Conservation (phyloP, 2,329 filamentous ascomycete species). For the Coniochaeta sp. region DNA sequence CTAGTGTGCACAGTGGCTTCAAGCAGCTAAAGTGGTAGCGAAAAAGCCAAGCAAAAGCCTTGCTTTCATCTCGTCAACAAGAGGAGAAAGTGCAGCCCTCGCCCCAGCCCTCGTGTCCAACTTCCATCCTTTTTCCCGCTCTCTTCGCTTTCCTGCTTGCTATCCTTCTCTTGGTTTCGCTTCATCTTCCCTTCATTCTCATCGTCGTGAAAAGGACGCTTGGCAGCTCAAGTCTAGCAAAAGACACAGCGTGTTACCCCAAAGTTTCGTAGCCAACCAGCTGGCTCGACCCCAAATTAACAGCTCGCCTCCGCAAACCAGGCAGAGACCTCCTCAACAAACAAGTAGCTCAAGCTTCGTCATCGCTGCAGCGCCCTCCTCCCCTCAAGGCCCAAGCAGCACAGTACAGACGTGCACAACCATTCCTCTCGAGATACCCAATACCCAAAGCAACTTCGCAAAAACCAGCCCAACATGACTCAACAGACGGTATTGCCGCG, state of each 20-base stretch:
- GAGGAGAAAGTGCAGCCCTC: background rate
- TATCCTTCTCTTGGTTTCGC: background rate
- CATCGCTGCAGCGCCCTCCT: background rate
- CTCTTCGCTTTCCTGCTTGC: background rate
- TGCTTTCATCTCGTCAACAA: background rate
- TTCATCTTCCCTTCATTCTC: background rate
- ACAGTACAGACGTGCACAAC: background rate
- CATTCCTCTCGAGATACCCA: background rate
- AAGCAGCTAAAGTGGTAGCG: background rate
- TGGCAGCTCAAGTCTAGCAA: background rate
- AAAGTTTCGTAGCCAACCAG: background rate
- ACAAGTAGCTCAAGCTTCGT: background rate
- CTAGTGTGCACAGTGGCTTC: background rate
- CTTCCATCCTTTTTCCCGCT: background rate
- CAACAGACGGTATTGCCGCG: constrained; percentile 27
- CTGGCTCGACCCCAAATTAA: background rate
- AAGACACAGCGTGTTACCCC: background rate
- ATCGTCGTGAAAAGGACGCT: background rate
- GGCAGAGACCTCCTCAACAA: constrained; percentile 1
- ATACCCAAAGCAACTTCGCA: background rate
- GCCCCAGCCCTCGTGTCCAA: background rate
- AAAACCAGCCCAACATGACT: background rate
- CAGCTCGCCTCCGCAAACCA: background rate
- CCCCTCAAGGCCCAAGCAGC: background rate
- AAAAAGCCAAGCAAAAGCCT: constrained; percentile 1